These are phyloP conservation scores for Anisodus acutangulus DNA, from an alignment of 257 asterid species.

Conservation along the genomic window DNA sequence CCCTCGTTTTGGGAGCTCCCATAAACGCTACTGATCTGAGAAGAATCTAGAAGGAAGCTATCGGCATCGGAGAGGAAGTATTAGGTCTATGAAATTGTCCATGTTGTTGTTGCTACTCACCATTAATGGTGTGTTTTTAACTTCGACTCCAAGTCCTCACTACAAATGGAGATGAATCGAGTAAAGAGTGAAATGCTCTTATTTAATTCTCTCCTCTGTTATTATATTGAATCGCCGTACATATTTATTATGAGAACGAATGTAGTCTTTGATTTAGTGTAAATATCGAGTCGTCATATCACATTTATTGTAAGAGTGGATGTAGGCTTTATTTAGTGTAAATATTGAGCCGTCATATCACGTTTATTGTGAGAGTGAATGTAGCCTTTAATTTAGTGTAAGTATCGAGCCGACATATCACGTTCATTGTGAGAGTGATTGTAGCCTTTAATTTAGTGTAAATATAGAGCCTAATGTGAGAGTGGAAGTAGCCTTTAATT, in stretches of 20 bases:
- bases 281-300: no score
- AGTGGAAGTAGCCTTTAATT: no score
- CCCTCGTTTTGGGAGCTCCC: constrained; percentile 90
- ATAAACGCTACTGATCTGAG: constrained; percentile 81
- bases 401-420: no score
- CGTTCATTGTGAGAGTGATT: no score
- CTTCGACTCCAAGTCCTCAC: background rate
- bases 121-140: background rate
- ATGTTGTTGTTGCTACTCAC: constrained; percentile 33
- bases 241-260: no score
- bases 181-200: background rate
- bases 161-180: background rate
- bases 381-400: no score
- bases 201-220: no score
- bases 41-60: constrained; percentile 58
- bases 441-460: background rate
- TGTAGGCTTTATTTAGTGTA: background rate
- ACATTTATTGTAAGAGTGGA: no score
- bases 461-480: background rate
- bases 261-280: no score
- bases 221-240: no score
- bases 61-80: constrained; percentile 53
- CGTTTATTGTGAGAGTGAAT: no score
- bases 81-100: constrained; percentile 56
- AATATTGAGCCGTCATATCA: background rate